Evolutionary conservation across 371 early-diverging fungal species (phyloP).

Genomic region (Apophysomyces variabilis): DNA sequence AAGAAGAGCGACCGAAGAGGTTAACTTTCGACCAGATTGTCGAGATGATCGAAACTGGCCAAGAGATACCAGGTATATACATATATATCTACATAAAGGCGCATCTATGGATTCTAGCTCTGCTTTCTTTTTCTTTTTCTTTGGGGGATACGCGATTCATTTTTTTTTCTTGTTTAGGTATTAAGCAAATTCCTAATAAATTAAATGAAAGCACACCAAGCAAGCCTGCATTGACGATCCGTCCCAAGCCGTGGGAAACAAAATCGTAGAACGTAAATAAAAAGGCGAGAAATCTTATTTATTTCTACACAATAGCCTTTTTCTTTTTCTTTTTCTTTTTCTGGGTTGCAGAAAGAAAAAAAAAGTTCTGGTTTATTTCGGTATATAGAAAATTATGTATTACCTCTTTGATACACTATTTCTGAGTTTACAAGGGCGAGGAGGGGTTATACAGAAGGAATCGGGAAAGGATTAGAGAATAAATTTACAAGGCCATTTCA

Average conservation of each 20-base stretch:
- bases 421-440: not conserved
- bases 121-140: not conserved
- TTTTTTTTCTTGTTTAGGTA: constrained; percentile 32
- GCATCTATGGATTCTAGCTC: not conserved
- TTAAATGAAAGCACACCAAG: constrained; percentile 56
- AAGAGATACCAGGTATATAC: constrained; percentile 54
- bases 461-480: no score
- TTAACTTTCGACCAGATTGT: constrained; percentile 56
- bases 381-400: no score
- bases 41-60: constrained; percentile 55
- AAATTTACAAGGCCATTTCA: constrained; percentile 5
- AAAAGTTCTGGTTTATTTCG: no score
- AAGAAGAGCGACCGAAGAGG: constrained; percentile 11
- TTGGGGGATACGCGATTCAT: no score
- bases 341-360: not conserved
- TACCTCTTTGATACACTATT: no score
- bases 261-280: constrained; percentile 14
- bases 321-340: not conserved
- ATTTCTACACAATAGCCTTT: not conserved
- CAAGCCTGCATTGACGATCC: constrained; percentile 42
- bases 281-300: not conserved
- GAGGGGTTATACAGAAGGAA: not conserved
- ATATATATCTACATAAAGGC: not conserved
- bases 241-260: constrained; percentile 57
- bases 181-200: constrained; percentile 59